Percentiles rank a stretch among this genome's conserved stretches.
Evolutionary conservation across 2,329 filamentous ascomycete species (phyloP).

Genomic region (Penicillium polonicum): DNA sequence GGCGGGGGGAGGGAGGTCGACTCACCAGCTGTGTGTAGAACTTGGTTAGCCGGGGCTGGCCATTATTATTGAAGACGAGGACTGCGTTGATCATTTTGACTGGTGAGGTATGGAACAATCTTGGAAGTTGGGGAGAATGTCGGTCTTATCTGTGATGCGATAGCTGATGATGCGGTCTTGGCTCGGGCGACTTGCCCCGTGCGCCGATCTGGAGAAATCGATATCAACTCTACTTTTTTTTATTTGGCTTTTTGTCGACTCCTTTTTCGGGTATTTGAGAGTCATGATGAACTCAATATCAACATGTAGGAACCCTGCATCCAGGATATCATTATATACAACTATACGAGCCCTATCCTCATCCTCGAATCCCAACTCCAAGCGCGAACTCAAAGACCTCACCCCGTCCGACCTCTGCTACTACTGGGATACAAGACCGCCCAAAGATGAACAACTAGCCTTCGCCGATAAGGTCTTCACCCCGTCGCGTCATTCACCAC

Average conservation of each 20-base stretch:
- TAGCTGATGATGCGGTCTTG: slow-evolving; percentile 12
- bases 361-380: slow-evolving; percentile 22
- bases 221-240: slow-evolving; percentile 1
- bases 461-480: slow-evolving; percentile 50
- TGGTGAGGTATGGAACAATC: background rate
- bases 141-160: slow-evolving; percentile 14
- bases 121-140: background rate
- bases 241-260: background rate
- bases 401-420: slow-evolving; percentile 39
- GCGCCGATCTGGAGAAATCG: slow-evolving; percentile 23
- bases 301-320: slow-evolving; percentile 1
- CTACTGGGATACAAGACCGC: slow-evolving; percentile 53
- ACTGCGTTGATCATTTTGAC: slow-evolving; percentile 92
- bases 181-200: slow-evolving; percentile 18
- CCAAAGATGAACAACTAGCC: slow-evolving; percentile 44
- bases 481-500: slow-evolving; percentile 47
- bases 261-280: background rate
- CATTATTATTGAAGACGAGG: slow-evolving; percentile 97
- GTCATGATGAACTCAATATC: slow-evolving; percentile 10
- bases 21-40: slow-evolving; percentile 95
- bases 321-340: slow-evolving; percentile 15
- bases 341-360: slow-evolving; percentile 8
- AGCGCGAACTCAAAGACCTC: slow-evolving; percentile 32
- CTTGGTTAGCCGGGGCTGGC: slow-evolving; percentile 93
- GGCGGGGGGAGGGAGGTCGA: background rate